A percentile compares a stretch with the other conserved stretches of the same genome.
These are phyloP conservation scores for Solanum appendiculatum DNA, from an alignment of 257 asterid genomes.

Conservation along the genomic window DNA sequence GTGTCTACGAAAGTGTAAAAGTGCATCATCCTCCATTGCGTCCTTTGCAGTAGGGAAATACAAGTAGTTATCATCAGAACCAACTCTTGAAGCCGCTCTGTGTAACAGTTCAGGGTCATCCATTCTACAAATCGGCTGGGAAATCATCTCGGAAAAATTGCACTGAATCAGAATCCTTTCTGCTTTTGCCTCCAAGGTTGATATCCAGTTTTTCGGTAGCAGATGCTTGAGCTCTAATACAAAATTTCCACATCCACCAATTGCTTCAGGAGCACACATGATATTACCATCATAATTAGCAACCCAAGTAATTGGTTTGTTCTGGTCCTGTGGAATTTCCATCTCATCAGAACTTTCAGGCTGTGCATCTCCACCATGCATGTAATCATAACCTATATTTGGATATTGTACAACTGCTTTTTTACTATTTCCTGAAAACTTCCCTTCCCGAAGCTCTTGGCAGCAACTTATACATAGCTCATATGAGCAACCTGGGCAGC, in stretches of 20 bases:
- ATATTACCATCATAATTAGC: slow-evolving; percentile 24
- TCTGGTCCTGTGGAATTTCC: slow-evolving; percentile 13
- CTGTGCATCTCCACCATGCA: slow-evolving; percentile 58
- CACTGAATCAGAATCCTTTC: slow-evolving; percentile 20
- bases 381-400: slow-evolving; percentile 53
- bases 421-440: slow-evolving; percentile 20
- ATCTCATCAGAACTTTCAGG: slow-evolving; percentile 16
- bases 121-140: slow-evolving; percentile 3
- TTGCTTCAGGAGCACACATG: slow-evolving; percentile 56
- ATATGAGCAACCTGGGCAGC: slow-evolving; percentile 75
- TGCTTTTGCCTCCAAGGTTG: slow-evolving; percentile 37
- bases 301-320: slow-evolving; percentile 27
- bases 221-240: slow-evolving; percentile 69
- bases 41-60: slow-evolving; percentile 53
- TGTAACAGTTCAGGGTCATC: slow-evolving; percentile 19
- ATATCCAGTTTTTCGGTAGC: slow-evolving; percentile 64
- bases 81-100: slow-evolving; percentile 42
- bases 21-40: slow-evolving; percentile 32
- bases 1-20: slow-evolving; percentile 56
- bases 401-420: slow-evolving; percentile 18
- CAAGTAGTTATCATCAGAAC: slow-evolving; percentile 39
- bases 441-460: slow-evolving; percentile 50
- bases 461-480: slow-evolving; percentile 83
- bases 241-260: slow-evolving; percentile 72
- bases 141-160: neutral